Conservation (phyloP, 805 yeast genomes). For the Debaryomyces tyrocola region DNA sequence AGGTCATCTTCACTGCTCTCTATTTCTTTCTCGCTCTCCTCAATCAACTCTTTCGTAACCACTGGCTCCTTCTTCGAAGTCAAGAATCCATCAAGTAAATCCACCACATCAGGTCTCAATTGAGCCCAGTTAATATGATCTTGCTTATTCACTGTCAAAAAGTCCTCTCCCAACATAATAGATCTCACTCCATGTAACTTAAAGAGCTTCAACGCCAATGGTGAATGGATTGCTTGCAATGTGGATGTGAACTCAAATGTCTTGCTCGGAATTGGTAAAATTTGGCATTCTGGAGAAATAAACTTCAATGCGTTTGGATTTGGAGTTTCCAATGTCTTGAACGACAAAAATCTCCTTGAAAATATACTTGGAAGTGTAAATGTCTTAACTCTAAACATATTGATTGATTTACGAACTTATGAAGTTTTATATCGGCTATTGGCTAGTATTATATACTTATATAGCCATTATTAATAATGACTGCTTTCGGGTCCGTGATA, state of each 20-base stretch:
- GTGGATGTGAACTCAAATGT: constrained; percentile 55
- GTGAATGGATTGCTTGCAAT: constrained; percentile 59
- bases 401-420: background rate
- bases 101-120: constrained; percentile 58
- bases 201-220: constrained; percentile 62
- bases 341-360: constrained; percentile 28
- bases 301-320: constrained; percentile 76
- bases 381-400: background rate
- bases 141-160: constrained; percentile 69
- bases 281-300: constrained; percentile 46
- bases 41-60: constrained; percentile 40
- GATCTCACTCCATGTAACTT: constrained; percentile 64
- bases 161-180: constrained; percentile 72
- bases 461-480: background rate
- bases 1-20: constrained; percentile 51
- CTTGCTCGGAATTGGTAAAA: constrained; percentile 45
- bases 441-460: background rate
- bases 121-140: constrained; percentile 60
- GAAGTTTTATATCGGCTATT: no score
- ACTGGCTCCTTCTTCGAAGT: constrained; percentile 39
- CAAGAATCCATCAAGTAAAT: constrained; percentile 53
- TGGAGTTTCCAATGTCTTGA: constrained; percentile 61
- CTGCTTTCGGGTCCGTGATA: background rate
- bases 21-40: constrained; percentile 38
- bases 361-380: background rate